Base-by-base conservation (phyloP, 768 basidiomycete species). In the Rhodotorula paludigena region DNA sequence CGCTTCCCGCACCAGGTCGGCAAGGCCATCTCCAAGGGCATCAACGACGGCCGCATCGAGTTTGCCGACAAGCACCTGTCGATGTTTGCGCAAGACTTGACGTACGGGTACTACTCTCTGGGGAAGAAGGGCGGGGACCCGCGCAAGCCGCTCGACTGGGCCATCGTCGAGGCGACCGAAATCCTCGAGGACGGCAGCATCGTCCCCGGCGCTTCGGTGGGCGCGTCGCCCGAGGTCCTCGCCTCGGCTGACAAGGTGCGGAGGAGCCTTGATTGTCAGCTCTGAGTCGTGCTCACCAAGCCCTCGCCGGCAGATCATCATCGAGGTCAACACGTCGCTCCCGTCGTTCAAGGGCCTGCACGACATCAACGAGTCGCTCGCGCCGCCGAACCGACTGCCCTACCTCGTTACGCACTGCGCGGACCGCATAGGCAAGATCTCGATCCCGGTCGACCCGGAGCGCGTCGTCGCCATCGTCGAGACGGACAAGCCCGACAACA, bases 281-380 rank as follows among this genome's bases (percentile, higher is more conserved):
- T n/a, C n/a, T n/a, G n/a, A n/a, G n/a, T n/a, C n/a, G n/a, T n/a
- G n/a, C n/a, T n/a, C n/a, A n/a, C n/a, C n/a, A n/a, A n/a, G n/a
- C n/a, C n/a, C n/a, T n/a, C n/a, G n/a, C n/a, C n/a, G n/a, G n/a
- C n/a, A n/a, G 60, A 76, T 77, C 68, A 74, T 77, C 58, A 70
- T 77, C 58, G 76, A 77, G 69, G 73, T 77, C 69, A 77, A 77
- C 71, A 77, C 76, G n/a, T 36, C 64, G 28, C 66, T 76, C 14
- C 76, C 76, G 5, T 63, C 57, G 39, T 74, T 77, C 63, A 64
- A 74, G 36, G 75, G 75, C 1, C 66, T 77, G 32, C 76, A 77
- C 67, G 76, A 77, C 65, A 75, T 76, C 59, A 28, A 41, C 38
- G 20, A 14, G 5, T 25, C 25, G 7, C 15, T 20, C 33, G 45